Percentiles rank a stretch among this genome's conserved stretches.
These are phyloP conservation scores for Malassezia yamatoensis DNA, from an alignment of 1,284 basidiomycete species.

Conservation along the genomic window DNA sequence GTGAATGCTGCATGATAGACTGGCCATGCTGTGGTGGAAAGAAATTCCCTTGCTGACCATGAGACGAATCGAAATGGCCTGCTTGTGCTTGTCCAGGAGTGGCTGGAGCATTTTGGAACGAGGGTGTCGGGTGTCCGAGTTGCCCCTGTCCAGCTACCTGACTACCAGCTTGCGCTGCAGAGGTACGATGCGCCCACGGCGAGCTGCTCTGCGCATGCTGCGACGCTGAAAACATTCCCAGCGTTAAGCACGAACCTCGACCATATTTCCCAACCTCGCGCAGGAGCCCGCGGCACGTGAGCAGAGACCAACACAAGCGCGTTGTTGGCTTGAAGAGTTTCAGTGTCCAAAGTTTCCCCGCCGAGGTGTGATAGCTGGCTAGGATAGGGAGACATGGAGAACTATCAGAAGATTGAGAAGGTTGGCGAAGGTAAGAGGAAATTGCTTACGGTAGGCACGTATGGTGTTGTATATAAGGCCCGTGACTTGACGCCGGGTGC, in stretches of 20 bases:
- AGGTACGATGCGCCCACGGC: slow-evolving; percentile 8
- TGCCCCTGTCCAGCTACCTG: background rate
- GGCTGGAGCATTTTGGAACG: slow-evolving; percentile 1
- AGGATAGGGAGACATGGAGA: slow-evolving; percentile 44
- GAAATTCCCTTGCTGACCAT: background rate
- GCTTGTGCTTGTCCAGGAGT: slow-evolving; percentile 2
- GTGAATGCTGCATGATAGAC: background rate
- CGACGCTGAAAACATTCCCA: slow-evolving; percentile 11
- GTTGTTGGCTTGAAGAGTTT: background rate
- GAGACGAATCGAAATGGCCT: background rate
- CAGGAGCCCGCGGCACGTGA: slow-evolving; percentile 1
- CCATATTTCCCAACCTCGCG: background rate
- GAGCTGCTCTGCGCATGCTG: slow-evolving; percentile 6
- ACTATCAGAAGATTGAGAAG: slow-evolving; percentile 67
- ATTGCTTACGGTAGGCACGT: slow-evolving; percentile 62
- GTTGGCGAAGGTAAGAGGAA: slow-evolving; percentile 43
- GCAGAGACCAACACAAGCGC: slow-evolving; percentile 13
- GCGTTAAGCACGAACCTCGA: background rate
- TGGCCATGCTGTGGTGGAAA: background rate
- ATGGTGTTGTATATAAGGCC: slow-evolving; percentile 79
- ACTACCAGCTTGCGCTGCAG: background rate
- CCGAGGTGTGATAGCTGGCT: background rate
- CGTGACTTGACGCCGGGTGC: slow-evolving; percentile 57
- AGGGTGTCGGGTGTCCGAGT: background rate
- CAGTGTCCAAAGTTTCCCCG: slow-evolving; percentile 1